Conservation (phyloP, 495 filamentous ascomycete species). For the Xylaria scruposa region DNA sequence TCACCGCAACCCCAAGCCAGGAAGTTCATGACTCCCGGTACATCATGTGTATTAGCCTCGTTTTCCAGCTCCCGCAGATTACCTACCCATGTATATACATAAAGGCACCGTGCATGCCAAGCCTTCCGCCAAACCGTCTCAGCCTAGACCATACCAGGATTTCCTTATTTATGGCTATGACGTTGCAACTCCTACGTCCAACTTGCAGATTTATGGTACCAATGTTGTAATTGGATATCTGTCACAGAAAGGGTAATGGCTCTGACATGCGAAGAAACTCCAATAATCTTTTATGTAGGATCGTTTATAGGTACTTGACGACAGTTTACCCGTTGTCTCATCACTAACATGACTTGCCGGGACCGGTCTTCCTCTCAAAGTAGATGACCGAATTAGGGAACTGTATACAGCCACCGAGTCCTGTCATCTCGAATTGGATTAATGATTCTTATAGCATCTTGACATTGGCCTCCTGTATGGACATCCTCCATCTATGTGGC, state of each 20-base stretch:
- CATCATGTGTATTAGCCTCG: slow-evolving; percentile 17
- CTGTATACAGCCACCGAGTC: slow-evolving; percentile 1
- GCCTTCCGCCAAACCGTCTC: slow-evolving; percentile 17
- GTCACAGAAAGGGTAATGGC: not conserved
- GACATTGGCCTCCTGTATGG: not conserved
- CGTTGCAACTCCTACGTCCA: slow-evolving; percentile 22
- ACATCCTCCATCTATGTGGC: slow-evolving; percentile 18
- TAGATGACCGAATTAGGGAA: not conserved
- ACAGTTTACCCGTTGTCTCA: not conserved
- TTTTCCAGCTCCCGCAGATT: not conserved
- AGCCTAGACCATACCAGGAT: slow-evolving; percentile 21
- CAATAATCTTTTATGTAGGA: slow-evolving; percentile 3
- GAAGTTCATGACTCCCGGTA: slow-evolving; percentile 4
- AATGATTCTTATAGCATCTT: not conserved
- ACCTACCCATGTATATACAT: not conserved
- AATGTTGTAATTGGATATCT: slow-evolving; percentile 5
- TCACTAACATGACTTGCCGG: not conserved
- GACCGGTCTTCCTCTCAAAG: not conserved
- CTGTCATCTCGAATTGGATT: slow-evolving; percentile 2
- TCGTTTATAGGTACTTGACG: slow-evolving; percentile 9
- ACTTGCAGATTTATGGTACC: slow-evolving; percentile 1
- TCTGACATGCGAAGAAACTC: slow-evolving; percentile 11
- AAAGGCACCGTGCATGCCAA: slow-evolving; percentile 29
- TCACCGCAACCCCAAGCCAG: not conserved
- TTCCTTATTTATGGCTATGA: slow-evolving; percentile 14